These are phyloP conservation scores for Penicillium glabrum DNA, from an alignment of 2,329 filamentous ascomycete genomes.

Conservation along the genomic window DNA sequence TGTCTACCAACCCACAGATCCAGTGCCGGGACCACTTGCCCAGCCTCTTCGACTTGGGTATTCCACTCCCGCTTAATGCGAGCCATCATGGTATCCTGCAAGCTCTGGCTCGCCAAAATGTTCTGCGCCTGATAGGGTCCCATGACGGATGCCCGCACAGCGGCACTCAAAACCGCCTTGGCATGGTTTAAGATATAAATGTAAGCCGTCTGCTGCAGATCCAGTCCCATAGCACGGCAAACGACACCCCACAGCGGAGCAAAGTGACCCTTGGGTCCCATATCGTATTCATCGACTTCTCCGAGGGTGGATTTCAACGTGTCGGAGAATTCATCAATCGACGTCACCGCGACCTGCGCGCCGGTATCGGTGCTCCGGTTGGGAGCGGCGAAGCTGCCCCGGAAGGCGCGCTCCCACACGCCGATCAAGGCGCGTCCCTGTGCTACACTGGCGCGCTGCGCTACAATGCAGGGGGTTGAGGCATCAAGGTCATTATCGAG, in stretches of 20 bases:
- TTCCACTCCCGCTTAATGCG: constrained; percentile 52
- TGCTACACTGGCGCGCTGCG: constrained; percentile 59
- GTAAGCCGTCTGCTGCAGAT: constrained; percentile 56
- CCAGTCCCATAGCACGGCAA: constrained; percentile 53
- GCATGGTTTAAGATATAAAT: constrained; percentile 65
- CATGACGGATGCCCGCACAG: constrained; percentile 63
- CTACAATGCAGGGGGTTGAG: constrained; percentile 62
- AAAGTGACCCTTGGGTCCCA: constrained; percentile 54
- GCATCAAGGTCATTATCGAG: constrained; percentile 66
- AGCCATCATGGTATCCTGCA: constrained; percentile 53
- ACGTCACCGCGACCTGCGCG: constrained; percentile 23
- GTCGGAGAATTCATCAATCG: constrained; percentile 40
- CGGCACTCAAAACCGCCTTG: constrained; percentile 62
- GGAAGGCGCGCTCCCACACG: constrained; percentile 60
- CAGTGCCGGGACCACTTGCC: constrained; percentile 60
- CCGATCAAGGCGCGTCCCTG: constrained; percentile 61
- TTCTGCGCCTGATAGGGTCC: constrained; percentile 65
- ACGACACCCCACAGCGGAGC: constrained; percentile 62
- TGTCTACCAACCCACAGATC: constrained; percentile 67
- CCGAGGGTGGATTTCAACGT: constrained; percentile 36
- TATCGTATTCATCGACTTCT: constrained; percentile 24
- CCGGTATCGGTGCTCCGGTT: constrained; percentile 9
- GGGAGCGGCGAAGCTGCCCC: constrained; percentile 29
- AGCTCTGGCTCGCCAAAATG: constrained; percentile 53
- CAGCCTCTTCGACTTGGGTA: constrained; percentile 54